Evolutionary conservation across 2,329 filamentous ascomycete species (phyloP).

Genomic region (Colletotrichum tropicale): DNA sequence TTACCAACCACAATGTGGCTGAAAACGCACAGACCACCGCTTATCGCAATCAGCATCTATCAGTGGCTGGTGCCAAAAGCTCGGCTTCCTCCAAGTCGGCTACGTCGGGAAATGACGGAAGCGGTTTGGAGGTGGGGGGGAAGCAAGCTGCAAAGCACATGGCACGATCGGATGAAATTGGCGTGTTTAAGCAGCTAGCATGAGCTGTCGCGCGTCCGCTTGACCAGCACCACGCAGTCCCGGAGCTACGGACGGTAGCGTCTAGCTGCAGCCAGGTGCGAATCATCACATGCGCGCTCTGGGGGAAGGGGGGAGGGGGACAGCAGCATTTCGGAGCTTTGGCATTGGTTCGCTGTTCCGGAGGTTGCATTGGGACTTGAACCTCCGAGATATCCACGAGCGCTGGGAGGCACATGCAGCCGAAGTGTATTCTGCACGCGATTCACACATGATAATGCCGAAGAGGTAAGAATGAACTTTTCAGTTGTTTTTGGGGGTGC

Average conservation of each 20-base stretch:
- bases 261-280: neutral
- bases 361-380: neutral
- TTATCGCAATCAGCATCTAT: neutral
- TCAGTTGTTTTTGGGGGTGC: neutral
- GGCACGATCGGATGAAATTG: slow-evolving; percentile 7
- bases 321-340: neutral
- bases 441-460: neutral
- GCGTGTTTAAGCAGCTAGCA: too few species aligned
- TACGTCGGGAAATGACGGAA: slow-evolving; percentile 20
- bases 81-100: neutral
- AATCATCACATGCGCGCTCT: slow-evolving; percentile 6
- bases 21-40: rapidly evolving
- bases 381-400: neutral
- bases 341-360: neutral
- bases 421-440: neutral
- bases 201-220: neutral
- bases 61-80: neutral
- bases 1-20: neutral
- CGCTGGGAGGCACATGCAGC: neutral
- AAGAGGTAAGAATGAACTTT: neutral
- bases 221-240: neutral
- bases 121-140: neutral
- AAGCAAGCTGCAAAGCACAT: neutral
- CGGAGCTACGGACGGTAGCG: slow-evolving; percentile 14
- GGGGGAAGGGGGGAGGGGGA: neutral